phyloP scores from a whole-genome alignment of 805 yeast species.

The Candida nitratophila region DNA sequence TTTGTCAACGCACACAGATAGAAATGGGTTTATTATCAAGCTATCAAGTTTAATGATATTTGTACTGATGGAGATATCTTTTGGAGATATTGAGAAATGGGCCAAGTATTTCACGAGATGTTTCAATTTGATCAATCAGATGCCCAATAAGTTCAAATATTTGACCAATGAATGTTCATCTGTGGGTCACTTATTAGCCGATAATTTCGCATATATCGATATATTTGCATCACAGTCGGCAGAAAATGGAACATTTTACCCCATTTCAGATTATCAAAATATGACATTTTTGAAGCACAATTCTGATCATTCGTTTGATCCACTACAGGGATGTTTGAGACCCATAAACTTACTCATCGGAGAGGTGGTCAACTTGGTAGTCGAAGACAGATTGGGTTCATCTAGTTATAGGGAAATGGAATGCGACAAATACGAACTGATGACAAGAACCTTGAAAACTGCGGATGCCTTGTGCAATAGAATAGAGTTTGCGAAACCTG shows the following conservation, averaged over 20 bases:
- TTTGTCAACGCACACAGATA: constrained; percentile 11
- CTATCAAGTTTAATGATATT: constrained; percentile 23
- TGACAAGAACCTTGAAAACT: constrained; percentile 9
- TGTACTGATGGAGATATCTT: constrained; percentile 25
- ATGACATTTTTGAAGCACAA: constrained; percentile 15
- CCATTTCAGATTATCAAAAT: constrained; percentile 25
- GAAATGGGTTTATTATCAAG: constrained; percentile 14
- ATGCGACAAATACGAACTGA: constrained; percentile 14
- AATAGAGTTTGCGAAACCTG: constrained; percentile 14
- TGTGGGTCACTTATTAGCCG: constrained; percentile 28
- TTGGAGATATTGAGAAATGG: constrained; percentile 30
- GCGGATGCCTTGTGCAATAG: constrained; percentile 11
- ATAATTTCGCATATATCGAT: constrained; percentile 33
- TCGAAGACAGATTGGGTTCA: constrained; percentile 14
- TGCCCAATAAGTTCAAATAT: constrained; percentile 21
- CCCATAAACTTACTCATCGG: constrained; percentile 30
- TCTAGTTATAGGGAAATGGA: constrained; percentile 13
- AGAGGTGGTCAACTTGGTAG: constrained; percentile 27
- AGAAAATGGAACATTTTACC: constrained; percentile 29
- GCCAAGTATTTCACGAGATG: constrained; percentile 23
- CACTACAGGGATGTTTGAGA: constrained; percentile 35
- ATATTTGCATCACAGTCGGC: constrained; percentile 31
- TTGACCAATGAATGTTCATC: constrained; percentile 23
- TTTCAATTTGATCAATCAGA: constrained; percentile 16
- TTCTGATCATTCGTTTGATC: constrained; percentile 20